Base-by-base conservation (phyloP, 2,329 filamentous ascomycete genomes). In the Albophoma yamanashiensis region DNA sequence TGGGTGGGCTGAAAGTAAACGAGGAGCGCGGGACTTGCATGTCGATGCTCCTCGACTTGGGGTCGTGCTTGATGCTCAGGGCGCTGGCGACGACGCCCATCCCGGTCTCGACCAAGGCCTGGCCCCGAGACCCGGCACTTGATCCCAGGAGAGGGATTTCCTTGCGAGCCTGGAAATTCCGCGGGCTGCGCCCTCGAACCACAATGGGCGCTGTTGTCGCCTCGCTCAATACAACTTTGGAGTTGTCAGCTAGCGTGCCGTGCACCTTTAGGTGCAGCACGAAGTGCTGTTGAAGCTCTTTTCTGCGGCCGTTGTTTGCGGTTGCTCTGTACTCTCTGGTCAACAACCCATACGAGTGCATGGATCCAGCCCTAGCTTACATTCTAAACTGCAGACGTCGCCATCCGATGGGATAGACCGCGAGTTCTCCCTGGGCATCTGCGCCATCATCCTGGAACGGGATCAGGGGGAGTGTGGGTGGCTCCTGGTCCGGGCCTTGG, bases 271-370 rank as follows among this genome's bases (percentile, higher is more conserved):
- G 78, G 64, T 92, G 88, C 61, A 97, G 82, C 14, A 96, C 87
- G 73, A 97, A 97, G 75, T 97, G 93, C 71, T 97, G 93, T 71
- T 97, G 93, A 55, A 97, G 82, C 72, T 97, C 93, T 76, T 96
- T 96, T 63, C 93, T 83, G 62, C 93, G 86, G 14, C 93, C 93
- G 71, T 97, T 97, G 76, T 97, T 97, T 60, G 93, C 93, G 11
- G 93, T 97, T 22, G 93, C 93, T 72, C 93, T 85, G 60, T 45
- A 31, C 12, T 3, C 2, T 36, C 61, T 27, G 15, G 34, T 59
- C 25, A 60, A 60, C 14, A 22, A 3, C 31, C 4, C 2, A n/a
- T 12, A n/a, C 31, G 31, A 4, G 31, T n/a, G 4, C 27, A 53
- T 4, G 50, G 31, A n/a, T 14, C 4, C 50, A 12, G 8, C 2